Conservation (phyloP, 2,329 filamentous ascomycete species). For the Botrytis medusae region DNA sequence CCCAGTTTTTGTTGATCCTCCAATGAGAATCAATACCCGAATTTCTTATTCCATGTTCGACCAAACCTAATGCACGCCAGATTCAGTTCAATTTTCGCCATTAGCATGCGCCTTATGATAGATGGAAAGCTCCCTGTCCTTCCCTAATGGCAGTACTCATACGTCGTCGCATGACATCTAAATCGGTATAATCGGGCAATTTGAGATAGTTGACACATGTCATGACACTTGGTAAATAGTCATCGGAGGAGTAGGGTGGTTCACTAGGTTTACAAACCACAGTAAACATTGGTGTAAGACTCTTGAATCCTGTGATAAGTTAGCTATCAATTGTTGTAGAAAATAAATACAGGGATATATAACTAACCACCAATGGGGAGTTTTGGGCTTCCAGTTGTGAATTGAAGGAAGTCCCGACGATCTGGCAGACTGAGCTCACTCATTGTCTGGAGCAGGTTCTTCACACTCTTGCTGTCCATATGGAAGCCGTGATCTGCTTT, state of each 20-base stretch:
- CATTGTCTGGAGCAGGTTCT: slow-evolving; percentile 91
- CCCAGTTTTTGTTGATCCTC: slow-evolving; percentile 22
- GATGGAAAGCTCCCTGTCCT: slow-evolving; percentile 95
- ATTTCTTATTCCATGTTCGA: slow-evolving; percentile 20
- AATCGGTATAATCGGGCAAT: slow-evolving; percentile 84
- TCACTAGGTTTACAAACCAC: slow-evolving; percentile 99
- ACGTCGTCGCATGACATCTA: slow-evolving; percentile 75
- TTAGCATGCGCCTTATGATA: slow-evolving; percentile 59
- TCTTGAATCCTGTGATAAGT: slow-evolving; percentile 77
- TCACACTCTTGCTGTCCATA: slow-evolving; percentile 95
- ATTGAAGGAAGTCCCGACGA: slow-evolving; percentile 92
- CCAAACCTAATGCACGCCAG: slow-evolving; percentile 22
- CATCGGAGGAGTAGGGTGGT: slow-evolving; percentile 86
- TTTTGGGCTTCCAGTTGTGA: slow-evolving; percentile 96
- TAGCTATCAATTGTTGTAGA: slow-evolving; percentile 34
- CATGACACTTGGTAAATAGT: slow-evolving; percentile 99
- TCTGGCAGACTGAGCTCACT: slow-evolving; percentile 74
- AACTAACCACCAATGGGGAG: slow-evolving; percentile 91
- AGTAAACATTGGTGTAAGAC: slow-evolving; percentile 95
- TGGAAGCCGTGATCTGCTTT: slow-evolving; percentile 99
- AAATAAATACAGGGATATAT: neutral
- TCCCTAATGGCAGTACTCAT: slow-evolving; percentile 86
- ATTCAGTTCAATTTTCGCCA: slow-evolving; percentile 21
- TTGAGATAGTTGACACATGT: slow-evolving; percentile 99
- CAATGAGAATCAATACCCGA: slow-evolving; percentile 28